These are phyloP conservation scores for Camelina hispida DNA, from an alignment of 345 rosid genomes.

Conservation along the genomic window DNA sequence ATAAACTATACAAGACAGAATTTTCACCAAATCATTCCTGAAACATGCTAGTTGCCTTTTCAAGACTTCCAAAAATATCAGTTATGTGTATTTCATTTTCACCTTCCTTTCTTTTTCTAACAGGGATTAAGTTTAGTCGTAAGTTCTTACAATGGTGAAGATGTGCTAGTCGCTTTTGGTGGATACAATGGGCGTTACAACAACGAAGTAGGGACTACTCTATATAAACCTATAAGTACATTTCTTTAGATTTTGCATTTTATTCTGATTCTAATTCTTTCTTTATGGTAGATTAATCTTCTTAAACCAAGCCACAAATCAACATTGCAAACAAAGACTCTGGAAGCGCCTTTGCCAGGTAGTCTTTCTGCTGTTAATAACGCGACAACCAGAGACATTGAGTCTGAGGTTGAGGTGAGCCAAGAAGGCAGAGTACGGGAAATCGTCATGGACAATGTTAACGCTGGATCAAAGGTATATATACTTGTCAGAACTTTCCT, in stretches of 20 bases:
- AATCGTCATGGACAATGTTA: constrained; percentile 74
- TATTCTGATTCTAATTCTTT: constrained; percentile 34
- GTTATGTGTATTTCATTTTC: constrained; percentile 22
- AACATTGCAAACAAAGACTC: constrained; percentile 70
- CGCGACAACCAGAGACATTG: constrained; percentile 78
- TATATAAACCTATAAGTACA: constrained; percentile 16
- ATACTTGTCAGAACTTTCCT: constrained; percentile 22
- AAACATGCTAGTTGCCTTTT: constrained; percentile 13
- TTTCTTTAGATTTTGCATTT: constrained; percentile 9
- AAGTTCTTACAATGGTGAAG: constrained; percentile 80
- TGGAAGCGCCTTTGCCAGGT: constrained; percentile 64
- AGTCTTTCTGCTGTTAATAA: constrained; percentile 79
- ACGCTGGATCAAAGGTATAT: constrained; percentile 64
- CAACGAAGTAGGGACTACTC: constrained; percentile 74
- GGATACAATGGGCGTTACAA: constrained; percentile 97
- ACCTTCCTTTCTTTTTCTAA: constrained; percentile 29
- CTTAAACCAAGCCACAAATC: constrained; percentile 97
- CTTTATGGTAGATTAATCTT: constrained; percentile 66
- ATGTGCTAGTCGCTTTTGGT: constrained; percentile 90
- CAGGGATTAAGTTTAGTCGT: constrained; percentile 95
- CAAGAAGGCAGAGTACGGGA: constrained; percentile 92
- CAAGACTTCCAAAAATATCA: constrained; percentile 1
- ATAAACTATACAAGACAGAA: constrained; percentile 6
- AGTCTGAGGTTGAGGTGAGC: constrained; percentile 73
- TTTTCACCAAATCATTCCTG: constrained; percentile 17